Conservation (phyloP, 805 yeast species). For the Candida fluviatilis region DNA sequence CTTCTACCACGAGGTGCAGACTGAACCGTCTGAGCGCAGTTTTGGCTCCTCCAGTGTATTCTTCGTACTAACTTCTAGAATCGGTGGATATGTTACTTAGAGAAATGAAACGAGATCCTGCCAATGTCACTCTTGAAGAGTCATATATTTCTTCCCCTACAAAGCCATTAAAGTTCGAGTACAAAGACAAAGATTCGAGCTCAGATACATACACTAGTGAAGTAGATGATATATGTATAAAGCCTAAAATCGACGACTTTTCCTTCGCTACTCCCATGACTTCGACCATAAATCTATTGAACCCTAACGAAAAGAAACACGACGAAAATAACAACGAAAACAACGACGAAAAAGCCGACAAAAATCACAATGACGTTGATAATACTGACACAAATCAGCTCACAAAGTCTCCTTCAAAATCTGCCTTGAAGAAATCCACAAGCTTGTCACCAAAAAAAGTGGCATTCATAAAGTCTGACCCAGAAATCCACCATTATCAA, state of each 20-base stretch:
- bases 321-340: background rate
- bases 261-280: slow-evolving; percentile 22
- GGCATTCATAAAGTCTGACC: slow-evolving; percentile 25
- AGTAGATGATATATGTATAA: slow-evolving; percentile 10
- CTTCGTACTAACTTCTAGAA: slow-evolving; percentile 10
- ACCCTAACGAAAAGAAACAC: background rate
- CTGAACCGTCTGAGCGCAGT: no score
- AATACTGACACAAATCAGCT: background rate
- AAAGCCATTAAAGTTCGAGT: slow-evolving; percentile 29
- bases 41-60: no score
- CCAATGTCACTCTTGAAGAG: slow-evolving; percentile 4
- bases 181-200: slow-evolving; percentile 32
- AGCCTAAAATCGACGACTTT: slow-evolving; percentile 14
- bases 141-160: slow-evolving; percentile 24
- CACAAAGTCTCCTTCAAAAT: slow-evolving; percentile 31
- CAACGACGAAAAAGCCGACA: background rate
- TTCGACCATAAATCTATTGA: slow-evolving; percentile 13
- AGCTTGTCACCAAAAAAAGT: slow-evolving; percentile 36
- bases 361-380: background rate
- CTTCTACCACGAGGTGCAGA: no score
- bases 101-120: slow-evolving; percentile 18
- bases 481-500: slow-evolving; percentile 30
- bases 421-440: slow-evolving; percentile 30
- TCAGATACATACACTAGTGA: slow-evolving; percentile 42
- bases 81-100: slow-evolving; percentile 27